Percentiles rank a stretch among this genome's conserved stretches.
Evolutionary conservation across 2,329 filamentous ascomycete genomes (phyloP).

Genomic region (Coleophoma cylindrospora): DNA sequence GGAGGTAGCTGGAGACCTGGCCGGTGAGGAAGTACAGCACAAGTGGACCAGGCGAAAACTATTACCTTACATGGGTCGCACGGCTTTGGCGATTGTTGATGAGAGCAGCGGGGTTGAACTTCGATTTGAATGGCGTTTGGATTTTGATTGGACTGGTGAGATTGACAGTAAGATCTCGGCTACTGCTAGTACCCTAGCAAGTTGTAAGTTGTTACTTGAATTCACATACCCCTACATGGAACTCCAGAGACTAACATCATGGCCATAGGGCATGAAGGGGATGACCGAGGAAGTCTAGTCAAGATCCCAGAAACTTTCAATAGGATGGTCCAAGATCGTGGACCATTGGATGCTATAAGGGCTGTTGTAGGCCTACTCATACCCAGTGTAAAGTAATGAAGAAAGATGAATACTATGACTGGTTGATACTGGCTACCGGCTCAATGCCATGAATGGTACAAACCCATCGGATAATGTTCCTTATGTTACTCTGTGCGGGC

Average conservation of each 20-base stretch:
- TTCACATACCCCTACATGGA: not conserved
- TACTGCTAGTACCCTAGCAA: conserved; percentile 50
- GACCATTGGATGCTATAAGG: conserved; percentile 52
- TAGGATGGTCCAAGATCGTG: conserved; percentile 48
- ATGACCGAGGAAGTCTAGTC: conserved; percentile 48
- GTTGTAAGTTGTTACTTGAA: conserved; percentile 47
- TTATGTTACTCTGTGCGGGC: too few species aligned
- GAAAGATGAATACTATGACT: too few species aligned
- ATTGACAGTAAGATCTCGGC: conserved; percentile 54
- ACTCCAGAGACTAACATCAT: too few species aligned
- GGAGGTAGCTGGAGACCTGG: conserved; percentile 24
- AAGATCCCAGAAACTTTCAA: conserved; percentile 57
- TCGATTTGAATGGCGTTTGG: conserved; percentile 56
- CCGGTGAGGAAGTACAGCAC: conserved; percentile 12
- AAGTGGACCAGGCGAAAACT: conserved; percentile 40
- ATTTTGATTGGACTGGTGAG: conserved; percentile 71
- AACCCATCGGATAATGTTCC: too few species aligned
- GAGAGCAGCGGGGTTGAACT: conserved; percentile 18
- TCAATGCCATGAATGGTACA: too few species aligned
- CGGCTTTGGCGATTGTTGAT: conserved; percentile 31
- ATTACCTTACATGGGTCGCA: conserved; percentile 47
- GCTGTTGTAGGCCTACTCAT: conserved; percentile 55
- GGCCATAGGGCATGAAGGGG: conserved; percentile 52
- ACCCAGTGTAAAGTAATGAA: conserved; percentile 4
- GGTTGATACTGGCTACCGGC: too few species aligned